phyloP scores from a whole-genome alignment of 2,329 filamentous ascomycete species.

The Colletotrichum simmondsii region DNA sequence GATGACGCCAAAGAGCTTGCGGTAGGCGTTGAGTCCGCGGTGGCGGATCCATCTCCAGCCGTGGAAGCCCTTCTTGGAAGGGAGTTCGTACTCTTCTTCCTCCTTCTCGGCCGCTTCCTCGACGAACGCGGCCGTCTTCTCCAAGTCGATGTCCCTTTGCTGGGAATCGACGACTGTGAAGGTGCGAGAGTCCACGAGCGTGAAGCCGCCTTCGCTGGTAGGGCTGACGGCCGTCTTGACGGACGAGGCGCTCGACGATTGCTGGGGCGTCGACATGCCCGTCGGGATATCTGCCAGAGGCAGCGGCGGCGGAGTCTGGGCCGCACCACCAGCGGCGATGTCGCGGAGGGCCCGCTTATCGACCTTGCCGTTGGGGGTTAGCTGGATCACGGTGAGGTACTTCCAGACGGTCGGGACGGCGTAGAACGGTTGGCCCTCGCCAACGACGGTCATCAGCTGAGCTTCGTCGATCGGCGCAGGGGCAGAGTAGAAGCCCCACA shows the following conservation, averaged over 20 bases:
- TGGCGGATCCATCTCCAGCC: slow-evolving; percentile 53
- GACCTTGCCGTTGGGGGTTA: slow-evolving; percentile 67
- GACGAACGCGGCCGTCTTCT: slow-evolving; percentile 27
- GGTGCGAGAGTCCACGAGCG: slow-evolving; percentile 23
- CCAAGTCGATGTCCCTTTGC: slow-evolving; percentile 22
- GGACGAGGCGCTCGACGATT: slow-evolving; percentile 17
- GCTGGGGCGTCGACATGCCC: slow-evolving; percentile 2
- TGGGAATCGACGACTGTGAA: slow-evolving; percentile 10
- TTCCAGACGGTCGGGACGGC: slow-evolving; percentile 60
- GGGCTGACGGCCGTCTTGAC: slow-evolving; percentile 15
- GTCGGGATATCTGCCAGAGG: not conserved
- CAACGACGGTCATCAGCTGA: slow-evolving; percentile 51
- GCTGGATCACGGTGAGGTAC: slow-evolving; percentile 55
- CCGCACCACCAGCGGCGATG: slow-evolving; percentile 38
- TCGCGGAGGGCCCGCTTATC: slow-evolving; percentile 59
- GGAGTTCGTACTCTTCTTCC: slow-evolving; percentile 45
- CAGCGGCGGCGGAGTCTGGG: too few species aligned
- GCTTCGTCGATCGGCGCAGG: slow-evolving; percentile 46
- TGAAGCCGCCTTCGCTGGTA: slow-evolving; percentile 22
- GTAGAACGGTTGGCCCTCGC: slow-evolving; percentile 63
- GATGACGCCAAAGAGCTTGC: slow-evolving; percentile 65
- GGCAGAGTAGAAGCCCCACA: slow-evolving; percentile 61
- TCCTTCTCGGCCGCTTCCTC: slow-evolving; percentile 15
- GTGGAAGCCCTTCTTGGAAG: slow-evolving; percentile 53
- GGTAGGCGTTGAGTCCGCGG: slow-evolving; percentile 63